These are phyloP conservation scores for Hyparrhenia diplandra DNA, from an alignment of 176 grass and related monocot genomes.

Conservation along the genomic window DNA sequence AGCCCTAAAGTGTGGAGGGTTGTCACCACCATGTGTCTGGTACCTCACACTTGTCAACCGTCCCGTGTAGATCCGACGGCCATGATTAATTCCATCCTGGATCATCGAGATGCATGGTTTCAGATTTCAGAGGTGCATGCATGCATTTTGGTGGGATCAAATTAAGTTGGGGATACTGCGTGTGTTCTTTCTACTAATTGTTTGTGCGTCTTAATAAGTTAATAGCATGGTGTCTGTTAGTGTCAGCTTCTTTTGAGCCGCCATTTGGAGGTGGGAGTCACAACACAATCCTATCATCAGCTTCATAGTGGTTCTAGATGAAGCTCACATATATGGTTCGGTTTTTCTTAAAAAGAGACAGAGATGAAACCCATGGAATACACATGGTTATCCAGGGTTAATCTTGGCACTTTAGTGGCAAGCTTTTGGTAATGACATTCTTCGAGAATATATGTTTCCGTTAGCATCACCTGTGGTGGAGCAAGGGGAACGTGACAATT, in stretches of 20 bases:
- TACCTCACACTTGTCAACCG: not conserved
- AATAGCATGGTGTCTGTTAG: too few species aligned
- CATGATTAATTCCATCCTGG: not conserved
- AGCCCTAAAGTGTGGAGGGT: constrained; percentile 20
- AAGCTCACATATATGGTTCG: not conserved
- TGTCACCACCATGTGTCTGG: constrained; percentile 28
- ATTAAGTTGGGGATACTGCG: too few species aligned
- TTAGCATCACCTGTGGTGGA: too few species aligned
- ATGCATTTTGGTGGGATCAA: too few species aligned
- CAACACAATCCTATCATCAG: not conserved
- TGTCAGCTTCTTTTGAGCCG: too few species aligned
- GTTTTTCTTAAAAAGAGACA: not conserved
- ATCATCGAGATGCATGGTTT: not conserved
- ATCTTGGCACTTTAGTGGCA: not conserved
- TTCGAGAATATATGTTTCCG: not conserved
- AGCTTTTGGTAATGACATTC: not conserved
- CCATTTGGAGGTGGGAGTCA: constrained; percentile 9
- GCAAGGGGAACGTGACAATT: not conserved
- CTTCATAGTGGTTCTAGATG: not conserved
- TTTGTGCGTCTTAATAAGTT: too few species aligned
- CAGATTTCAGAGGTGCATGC: too few species aligned
- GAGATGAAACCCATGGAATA: not conserved
- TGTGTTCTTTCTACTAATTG: too few species aligned
- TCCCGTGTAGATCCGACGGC: not conserved
- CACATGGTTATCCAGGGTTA: not conserved